phyloP scores from a whole-genome alignment of 2,329 filamentous ascomycete genomes.

The Chaetomium sp. region DNA sequence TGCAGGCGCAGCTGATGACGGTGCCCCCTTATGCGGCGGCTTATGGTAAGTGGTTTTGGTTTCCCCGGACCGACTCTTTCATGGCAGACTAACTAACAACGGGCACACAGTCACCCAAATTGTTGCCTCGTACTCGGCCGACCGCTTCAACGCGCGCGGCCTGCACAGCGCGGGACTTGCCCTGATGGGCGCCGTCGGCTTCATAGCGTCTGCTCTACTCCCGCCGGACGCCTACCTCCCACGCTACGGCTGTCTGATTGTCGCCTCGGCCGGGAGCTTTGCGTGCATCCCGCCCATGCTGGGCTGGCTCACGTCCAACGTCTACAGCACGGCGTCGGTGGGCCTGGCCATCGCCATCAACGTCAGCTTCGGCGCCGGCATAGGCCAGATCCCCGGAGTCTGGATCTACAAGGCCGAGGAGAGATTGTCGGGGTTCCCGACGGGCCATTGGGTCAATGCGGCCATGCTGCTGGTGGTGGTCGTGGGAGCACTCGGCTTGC shows the following conservation, averaged over 20 bases:
- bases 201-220: constrained; percentile 65
- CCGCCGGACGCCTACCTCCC: constrained; percentile 59
- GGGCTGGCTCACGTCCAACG: constrained; percentile 71
- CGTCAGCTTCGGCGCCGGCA: constrained; percentile 64
- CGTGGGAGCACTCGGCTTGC: constrained; percentile 55
- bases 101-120: constrained; percentile 42
- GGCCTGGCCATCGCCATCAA: constrained; percentile 73
- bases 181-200: constrained; percentile 49
- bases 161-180: constrained; percentile 49
- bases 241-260: constrained; percentile 71
- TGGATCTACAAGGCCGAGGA: constrained; percentile 73
- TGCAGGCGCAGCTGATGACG: constrained; percentile 66
- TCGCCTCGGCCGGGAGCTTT: constrained; percentile 68
- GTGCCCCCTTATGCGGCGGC: constrained; percentile 66
- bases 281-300: constrained; percentile 69
- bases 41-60: constrained; percentile 46
- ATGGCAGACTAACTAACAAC: neutral
- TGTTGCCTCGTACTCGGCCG: constrained; percentile 58
- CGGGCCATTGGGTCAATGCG: constrained; percentile 69
- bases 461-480: constrained; percentile 61
- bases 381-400: constrained; percentile 71
- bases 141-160: constrained; percentile 60
- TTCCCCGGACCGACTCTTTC: neutral
- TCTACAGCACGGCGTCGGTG: constrained; percentile 64
- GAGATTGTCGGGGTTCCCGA: constrained; percentile 63